Conservation (phyloP, 2,329 filamentous ascomycete species). For the Sporothrix mexicana region DNA sequence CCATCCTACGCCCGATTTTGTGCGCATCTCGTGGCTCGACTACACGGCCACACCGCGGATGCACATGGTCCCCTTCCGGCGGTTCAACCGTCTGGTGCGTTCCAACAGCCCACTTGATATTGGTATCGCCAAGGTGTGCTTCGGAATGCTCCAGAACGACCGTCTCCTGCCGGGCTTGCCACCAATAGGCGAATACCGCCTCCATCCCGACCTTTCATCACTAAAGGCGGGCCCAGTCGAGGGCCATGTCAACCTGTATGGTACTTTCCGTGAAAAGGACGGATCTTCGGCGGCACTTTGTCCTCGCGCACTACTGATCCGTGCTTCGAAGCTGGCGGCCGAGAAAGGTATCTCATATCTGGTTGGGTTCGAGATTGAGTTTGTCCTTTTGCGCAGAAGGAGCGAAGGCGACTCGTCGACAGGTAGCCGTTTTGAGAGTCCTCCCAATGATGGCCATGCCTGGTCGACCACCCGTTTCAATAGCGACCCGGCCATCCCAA, state of each 20-base stretch:
- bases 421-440: constrained; percentile 45
- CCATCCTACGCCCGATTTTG: constrained; percentile 63
- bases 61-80: constrained; percentile 69
- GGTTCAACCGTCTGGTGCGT: constrained; percentile 56
- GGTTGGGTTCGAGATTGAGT: constrained; percentile 82
- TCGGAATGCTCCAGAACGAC: constrained; percentile 74
- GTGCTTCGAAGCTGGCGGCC: constrained; percentile 58
- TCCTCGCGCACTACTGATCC: constrained; percentile 67
- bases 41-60: constrained; percentile 72
- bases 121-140: constrained; percentile 67
- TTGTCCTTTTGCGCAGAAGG: constrained; percentile 67
- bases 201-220: constrained; percentile 69
- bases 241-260: constrained; percentile 69
- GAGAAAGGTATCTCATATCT: constrained; percentile 63
- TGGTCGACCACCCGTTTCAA: constrained; percentile 72
- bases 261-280: constrained; percentile 66
- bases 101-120: constrained; percentile 55
- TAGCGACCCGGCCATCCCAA: constrained; percentile 60
- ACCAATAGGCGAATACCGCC: constrained; percentile 67
- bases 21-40: constrained; percentile 80
- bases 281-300: constrained; percentile 61
- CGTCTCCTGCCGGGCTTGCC: constrained; percentile 57
- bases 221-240: constrained; percentile 64
- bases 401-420: constrained; percentile 7
- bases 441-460: constrained; percentile 68